Percentiles rank a stretch among this genome's conserved stretches.
Evolutionary conservation across 2,329 filamentous ascomycete genomes (phyloP).

Genomic region (Curvularia eragrostidis): DNA sequence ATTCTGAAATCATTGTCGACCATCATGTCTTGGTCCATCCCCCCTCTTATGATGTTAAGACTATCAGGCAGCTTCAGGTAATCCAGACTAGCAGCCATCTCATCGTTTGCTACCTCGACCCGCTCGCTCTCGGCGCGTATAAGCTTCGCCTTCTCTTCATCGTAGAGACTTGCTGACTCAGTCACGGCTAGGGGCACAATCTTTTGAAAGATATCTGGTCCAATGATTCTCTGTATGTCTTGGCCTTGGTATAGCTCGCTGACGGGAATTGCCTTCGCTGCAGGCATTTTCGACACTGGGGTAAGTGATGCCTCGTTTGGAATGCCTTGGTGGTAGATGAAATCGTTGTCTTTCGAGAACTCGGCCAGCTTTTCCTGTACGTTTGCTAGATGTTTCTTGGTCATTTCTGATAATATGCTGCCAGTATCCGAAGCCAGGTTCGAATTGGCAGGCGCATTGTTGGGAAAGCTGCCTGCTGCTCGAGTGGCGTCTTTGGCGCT

Average conservation of each 20-base stretch:
- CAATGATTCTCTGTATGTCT: slow-evolving; percentile 95
- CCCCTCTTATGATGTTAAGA: slow-evolving; percentile 89
- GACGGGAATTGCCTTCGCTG: slow-evolving; percentile 95
- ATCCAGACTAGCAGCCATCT: slow-evolving; percentile 94
- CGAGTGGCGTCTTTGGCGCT: slow-evolving; percentile 80
- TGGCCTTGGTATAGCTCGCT: slow-evolving; percentile 96
- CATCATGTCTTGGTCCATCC: slow-evolving; percentile 84
- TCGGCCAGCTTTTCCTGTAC: slow-evolving; percentile 82
- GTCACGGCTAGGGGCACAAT: slow-evolving; percentile 96
- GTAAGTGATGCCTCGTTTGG: slow-evolving; percentile 83
- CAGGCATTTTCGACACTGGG: slow-evolving; percentile 86
- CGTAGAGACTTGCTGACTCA: slow-evolving; percentile 94
- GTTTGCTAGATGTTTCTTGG: slow-evolving; percentile 79
- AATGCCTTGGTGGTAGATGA: slow-evolving; percentile 94
- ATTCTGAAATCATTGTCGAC: slow-evolving; percentile 90
- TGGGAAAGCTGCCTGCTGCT: slow-evolving; percentile 79
- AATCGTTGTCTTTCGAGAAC: slow-evolving; percentile 91
- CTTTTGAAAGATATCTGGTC: slow-evolving; percentile 94
- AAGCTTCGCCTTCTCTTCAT: slow-evolving; percentile 97
- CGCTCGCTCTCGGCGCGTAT: slow-evolving; percentile 92
- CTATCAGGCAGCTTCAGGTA: slow-evolving; percentile 90
- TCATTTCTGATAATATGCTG: slow-evolving; percentile 74
- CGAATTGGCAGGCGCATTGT: slow-evolving; percentile 76
- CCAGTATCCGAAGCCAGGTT: slow-evolving; percentile 85
- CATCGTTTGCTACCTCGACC: slow-evolving; percentile 89